Evolutionary conservation across 208 protist species (phyloP), one percentile per base, ranked within the genome.

Genomic region (Crithidia brevicula): DNA sequence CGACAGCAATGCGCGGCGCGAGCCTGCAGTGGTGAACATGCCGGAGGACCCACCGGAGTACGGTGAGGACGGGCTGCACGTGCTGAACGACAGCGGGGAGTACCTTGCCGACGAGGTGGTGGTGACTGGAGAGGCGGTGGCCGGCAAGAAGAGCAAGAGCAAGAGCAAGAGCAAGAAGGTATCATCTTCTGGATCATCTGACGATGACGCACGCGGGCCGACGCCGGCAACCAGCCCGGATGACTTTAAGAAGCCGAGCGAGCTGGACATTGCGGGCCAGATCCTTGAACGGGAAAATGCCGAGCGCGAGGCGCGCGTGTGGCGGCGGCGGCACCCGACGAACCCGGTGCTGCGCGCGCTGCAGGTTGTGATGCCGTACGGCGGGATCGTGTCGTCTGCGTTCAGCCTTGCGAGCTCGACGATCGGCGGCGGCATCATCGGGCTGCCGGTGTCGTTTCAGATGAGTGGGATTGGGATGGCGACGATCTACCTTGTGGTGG

Each of bases 321-420:
- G 72, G 65, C 47, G 57, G 27, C 81, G 81, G 7, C 81, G 81
- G 11, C 78, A 86, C 64, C 67, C 81, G 1, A 66, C 59, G n/a
- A 86, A 83, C 51, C 49, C 57, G 4, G 28, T 86, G 3, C 51
- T 80, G 27, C 72, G 71, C 15, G 42, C 51, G 38, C 56, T 82
- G 22, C 70, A 86, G 63, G 50, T 50, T 25, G 61, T 83, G 27
- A 74, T 88, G 18, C 82, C 82, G 9, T 88, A 88, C 67, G 82
- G 82, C 30, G 79, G 82, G 25, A 77, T 85, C 34, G 4, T 81
- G 0, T 68, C 74, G 18, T 74, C 71, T 5, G 65, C 72, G 20
- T 85, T 92, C 59, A 92, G 86, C 64, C 58, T 92, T 1, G 83
- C 79, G 11, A 86, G 75, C 67, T 80, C 81, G 8, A 92, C 86